Conservation (phyloP, 495 filamentous ascomycete species). For the Filosporella fistucella region DNA sequence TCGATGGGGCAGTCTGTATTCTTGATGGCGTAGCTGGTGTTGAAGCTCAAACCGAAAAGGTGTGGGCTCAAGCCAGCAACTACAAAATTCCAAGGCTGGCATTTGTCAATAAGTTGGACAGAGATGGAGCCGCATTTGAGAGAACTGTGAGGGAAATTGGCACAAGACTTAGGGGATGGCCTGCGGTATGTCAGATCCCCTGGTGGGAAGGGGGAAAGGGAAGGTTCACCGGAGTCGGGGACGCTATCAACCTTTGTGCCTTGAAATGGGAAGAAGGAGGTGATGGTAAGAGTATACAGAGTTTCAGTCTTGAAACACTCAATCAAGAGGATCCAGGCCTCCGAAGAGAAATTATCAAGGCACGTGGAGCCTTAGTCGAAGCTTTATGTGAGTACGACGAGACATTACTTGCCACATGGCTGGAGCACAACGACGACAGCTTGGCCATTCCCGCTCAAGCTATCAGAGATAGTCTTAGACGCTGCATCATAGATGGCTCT, state of each 20-base stretch:
- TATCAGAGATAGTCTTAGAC: conserved; percentile 71
- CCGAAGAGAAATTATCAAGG: conserved; percentile 66
- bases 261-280: conserved; percentile 52
- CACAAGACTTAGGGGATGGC: conserved; percentile 73
- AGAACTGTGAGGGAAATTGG: conserved; percentile 83
- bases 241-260: conserved; percentile 58
- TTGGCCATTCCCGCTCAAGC: conserved; percentile 55
- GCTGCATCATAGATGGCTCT: conserved; percentile 58
- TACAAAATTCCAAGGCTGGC: conserved; percentile 84
- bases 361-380: conserved; percentile 77
- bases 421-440: conserved; percentile 70
- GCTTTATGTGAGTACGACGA: conserved; percentile 85
- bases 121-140: conserved; percentile 87
- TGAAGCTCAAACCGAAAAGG: conserved; percentile 96
- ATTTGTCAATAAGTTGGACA: conserved; percentile 94
- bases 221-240: conserved; percentile 73
- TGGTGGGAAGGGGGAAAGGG: conserved; percentile 79
- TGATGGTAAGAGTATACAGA: conserved; percentile 61
- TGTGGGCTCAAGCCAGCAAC: conserved; percentile 85
- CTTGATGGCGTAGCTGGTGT: conserved; percentile 96
- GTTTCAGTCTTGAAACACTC: conserved; percentile 44
- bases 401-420: conserved; percentile 73
- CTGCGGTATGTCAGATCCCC: conserved; percentile 90
- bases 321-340: conserved; percentile 38
- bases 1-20: conserved; percentile 95